Base-by-base conservation (phyloP, 2,329 filamentous ascomycete species). In the Ophidiomyces ophidiicola region DNA sequence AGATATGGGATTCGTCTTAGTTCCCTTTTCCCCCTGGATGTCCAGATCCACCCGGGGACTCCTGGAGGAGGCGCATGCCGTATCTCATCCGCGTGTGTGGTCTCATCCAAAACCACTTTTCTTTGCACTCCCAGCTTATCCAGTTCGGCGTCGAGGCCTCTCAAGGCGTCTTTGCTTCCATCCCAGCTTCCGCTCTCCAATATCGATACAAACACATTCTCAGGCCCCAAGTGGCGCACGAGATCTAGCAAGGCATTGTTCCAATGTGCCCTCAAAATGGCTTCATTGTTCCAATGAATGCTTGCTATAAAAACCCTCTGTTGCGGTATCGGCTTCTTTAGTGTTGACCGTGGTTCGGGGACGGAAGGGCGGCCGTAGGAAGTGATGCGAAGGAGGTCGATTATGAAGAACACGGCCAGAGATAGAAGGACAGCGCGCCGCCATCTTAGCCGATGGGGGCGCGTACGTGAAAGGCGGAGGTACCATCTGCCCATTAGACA, bases 121-220 rank as follows among this genome's bases (percentile, higher is more conserved):
- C 69, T 66, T 28, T 62, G 57, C 2, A 82, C 70, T 1, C 69
- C 67, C 11, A 73, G 49, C 8, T 53, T 53, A 6, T 65, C 70
- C 6, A 83, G 60, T 39, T 70, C 57, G 1, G 45, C 48, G 42
- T 80, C 75, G 19, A 85, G 60, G 17, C 71, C 64, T 15, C 55
- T 59, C 46, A 85, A 59, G 5, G 71, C 72, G 11, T 62, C 68
- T 55, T 82, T 82, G 12, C 73, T 81, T 42, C 76, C 65, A 53
- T 84, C 80, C 62, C 71, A 76, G 52, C 75, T 80, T 4, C 79
- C 79, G 49, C 74, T 79, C 55, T 84, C 80, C 43, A 73, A 70
- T 20, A 83, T 68, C 44, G 72, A 76, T 28, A 85, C 69, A 52
- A 71, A 83, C 1, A 83, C 71, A 52, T 82, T 82, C 2, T 74